These are phyloP conservation scores for Fagus crenata DNA, from an alignment of 306 rosid genomes.

Conservation along the genomic window DNA sequence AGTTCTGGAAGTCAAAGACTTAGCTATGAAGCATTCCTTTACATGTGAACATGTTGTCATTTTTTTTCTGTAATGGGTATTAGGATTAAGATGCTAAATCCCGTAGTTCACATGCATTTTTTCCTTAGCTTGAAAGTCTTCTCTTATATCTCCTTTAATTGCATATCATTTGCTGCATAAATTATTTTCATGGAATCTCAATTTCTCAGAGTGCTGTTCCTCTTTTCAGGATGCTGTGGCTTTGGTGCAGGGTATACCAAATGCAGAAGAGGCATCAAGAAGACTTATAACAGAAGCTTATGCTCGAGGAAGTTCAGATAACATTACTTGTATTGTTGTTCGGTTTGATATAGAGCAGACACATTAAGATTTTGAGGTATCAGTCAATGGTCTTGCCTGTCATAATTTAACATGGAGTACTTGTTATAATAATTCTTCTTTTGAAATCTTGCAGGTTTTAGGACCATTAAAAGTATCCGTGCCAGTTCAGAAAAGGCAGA, in stretches of 20 bases:
- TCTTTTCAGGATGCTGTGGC: constrained; percentile 73
- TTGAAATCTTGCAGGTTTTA: constrained; percentile 35
- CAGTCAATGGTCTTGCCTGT: constrained; percentile 10
- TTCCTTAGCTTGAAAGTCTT: not conserved
- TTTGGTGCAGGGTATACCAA: constrained; percentile 62
- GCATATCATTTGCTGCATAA: not conserved
- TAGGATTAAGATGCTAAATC: not conserved
- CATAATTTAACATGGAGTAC: constrained; percentile 5
- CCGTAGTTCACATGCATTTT: not conserved
- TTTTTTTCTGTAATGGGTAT: not conserved
- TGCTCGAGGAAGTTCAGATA: constrained; percentile 79
- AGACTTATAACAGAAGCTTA: constrained; percentile 74
- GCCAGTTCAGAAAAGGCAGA: constrained; percentile 7
- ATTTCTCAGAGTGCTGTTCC: constrained; percentile 22
- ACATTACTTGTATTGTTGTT: constrained; percentile 83
- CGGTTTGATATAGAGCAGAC: constrained; percentile 57
- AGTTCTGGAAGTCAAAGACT: constrained; percentile 2
- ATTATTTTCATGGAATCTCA: constrained; percentile 11
- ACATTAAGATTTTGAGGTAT: constrained; percentile 24
- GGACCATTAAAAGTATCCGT: constrained; percentile 20
- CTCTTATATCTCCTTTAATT: not conserved
- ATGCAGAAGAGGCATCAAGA: constrained; percentile 76
- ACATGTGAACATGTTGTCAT: not conserved
- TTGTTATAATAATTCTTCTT: not conserved
- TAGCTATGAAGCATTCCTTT: not conserved